Conservation (phyloP, 2,329 filamentous ascomycete species). For the Neonectria magnoliae region DNA sequence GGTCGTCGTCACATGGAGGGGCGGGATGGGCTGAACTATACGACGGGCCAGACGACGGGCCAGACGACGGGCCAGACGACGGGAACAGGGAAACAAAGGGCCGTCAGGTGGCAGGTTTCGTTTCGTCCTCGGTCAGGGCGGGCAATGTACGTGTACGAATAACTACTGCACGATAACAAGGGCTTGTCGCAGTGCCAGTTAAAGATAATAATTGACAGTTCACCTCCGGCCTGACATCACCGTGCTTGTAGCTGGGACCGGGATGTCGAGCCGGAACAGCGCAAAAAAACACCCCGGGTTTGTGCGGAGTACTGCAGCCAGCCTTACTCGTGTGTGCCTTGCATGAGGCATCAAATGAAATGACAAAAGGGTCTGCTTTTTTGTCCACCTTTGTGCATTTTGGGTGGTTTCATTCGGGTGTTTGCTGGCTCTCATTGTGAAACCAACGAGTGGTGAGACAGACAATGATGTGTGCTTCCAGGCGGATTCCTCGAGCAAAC, state of each 20-base stretch:
- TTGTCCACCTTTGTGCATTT: background rate
- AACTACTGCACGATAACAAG: too few species aligned
- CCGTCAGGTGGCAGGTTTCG: background rate
- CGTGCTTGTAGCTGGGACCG: slow-evolving; percentile 6
- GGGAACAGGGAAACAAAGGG: background rate
- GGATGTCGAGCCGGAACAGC: slow-evolving; percentile 13
- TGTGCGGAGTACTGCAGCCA: slow-evolving; percentile 3
- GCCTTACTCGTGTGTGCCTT: background rate
- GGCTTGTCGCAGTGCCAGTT: background rate
- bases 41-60: background rate
- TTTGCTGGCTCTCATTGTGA: background rate
- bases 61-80: background rate
- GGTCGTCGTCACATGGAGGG: slow-evolving; percentile 16
- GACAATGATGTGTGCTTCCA: background rate
- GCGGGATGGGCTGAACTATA: background rate
- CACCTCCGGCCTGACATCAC: slow-evolving; percentile 14
- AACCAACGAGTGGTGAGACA: background rate
- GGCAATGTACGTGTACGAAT: too few species aligned
- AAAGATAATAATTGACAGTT: background rate
- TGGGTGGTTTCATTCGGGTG: slow-evolving; percentile 13
- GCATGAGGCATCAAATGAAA: background rate
- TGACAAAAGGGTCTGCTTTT: background rate
- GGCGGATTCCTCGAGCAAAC: slow-evolving; percentile 6
- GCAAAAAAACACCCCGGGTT: slow-evolving; percentile 2
- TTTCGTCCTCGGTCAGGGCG: too few species aligned